phyloP scores from a whole-genome alignment of 257 asterid genomes.

The Nicotiana tabacum region DNA sequence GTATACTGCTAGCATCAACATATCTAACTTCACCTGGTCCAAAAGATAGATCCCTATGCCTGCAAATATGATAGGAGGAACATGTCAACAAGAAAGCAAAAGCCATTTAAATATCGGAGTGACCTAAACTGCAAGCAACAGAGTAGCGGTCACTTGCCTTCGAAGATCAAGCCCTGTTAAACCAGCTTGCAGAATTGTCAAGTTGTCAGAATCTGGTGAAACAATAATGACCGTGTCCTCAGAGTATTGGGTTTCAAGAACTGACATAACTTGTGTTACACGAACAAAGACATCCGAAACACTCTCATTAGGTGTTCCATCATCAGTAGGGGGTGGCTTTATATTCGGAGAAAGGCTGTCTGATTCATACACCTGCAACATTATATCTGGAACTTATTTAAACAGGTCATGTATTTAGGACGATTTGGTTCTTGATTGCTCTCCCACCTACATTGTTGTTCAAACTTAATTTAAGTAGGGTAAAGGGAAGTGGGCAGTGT shows the following conservation, averaged over 20 bases:
- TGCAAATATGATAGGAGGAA: conserved; percentile 22
- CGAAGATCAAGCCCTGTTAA: conserved; percentile 74
- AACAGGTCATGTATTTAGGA: neutral
- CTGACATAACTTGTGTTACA: conserved; percentile 89
- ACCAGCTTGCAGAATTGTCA: conserved; percentile 80
- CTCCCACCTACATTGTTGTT: neutral
- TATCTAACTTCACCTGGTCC: conserved; percentile 81
- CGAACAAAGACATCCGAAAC: conserved; percentile 90
- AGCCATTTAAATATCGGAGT: neutral
- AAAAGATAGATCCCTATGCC: conserved; percentile 75
- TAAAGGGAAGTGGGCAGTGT: neutral
- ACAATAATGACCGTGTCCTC: conserved; percentile 73
- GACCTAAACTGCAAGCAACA: neutral
- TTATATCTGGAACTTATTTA: neutral
- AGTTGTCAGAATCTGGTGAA: conserved; percentile 88
- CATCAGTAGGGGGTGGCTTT: conserved; percentile 81
- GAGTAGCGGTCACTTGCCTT: conserved; percentile 37
- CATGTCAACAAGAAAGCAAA: neutral
- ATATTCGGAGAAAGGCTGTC: conserved; percentile 69
- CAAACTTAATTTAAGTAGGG: neutral
- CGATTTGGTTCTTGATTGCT: neutral
- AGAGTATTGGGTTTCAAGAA: conserved; percentile 86
- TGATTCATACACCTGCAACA: conserved; percentile 60
- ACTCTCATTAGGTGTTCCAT: conserved; percentile 93
- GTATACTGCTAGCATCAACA: conserved; percentile 64